Evolutionary conservation across 495 filamentous ascomycete genomes (phyloP), one percentile per base, ranked within the genome.

Genomic region (Cercophora sp.): DNA sequence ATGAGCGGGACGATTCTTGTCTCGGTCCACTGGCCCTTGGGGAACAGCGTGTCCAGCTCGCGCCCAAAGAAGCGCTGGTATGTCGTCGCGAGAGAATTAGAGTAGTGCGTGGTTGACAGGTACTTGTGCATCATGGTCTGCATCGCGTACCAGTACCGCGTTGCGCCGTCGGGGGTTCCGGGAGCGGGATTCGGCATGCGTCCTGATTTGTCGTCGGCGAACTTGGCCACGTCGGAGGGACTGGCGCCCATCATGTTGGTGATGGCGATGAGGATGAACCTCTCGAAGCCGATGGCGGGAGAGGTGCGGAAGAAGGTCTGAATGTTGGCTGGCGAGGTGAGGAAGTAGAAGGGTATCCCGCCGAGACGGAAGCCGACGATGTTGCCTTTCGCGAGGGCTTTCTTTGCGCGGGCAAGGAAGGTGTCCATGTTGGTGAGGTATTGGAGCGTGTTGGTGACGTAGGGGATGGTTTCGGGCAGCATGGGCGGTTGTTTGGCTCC

Each of bases 21-120:
- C 4, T 42, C 34, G 2, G 27, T 26, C 54, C 48, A 53, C 40
- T 57, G 35, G 0, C 43, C 52, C 3, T 47, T 8, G 4, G 42
- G 34, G n/a, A 40, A 40, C 10, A 16, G 2, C 6, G 15, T 23
- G 2, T 35, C 15, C 3, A 57, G 23, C 20, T 39, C 18, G n/a
- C 37, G 4, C 6, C 2, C n/a, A 23, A 63, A 58, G 20, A 55
- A 48, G n/a, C 48, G 29, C 22, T 45, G 40, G 51, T 35, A 60
- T 48, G 45, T 42, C 2, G 5, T 5, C 0, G 39, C 50, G 11
- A 55, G 35, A 4, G 27, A 39, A 23, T 26, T 46, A 4, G 36
- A n/a, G 16, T 43, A 26, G 15, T 52, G 37, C 11, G 49, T 31
- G 1, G 13, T 2, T 1, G 22, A 9, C 25, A 52, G 49, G 25